Percentiles rank a stretch among this genome's conserved stretches.
Evolutionary conservation across 2,329 filamentous ascomycete species (phyloP).

Genomic region (Pseudogymnoascus verrucosus): DNA sequence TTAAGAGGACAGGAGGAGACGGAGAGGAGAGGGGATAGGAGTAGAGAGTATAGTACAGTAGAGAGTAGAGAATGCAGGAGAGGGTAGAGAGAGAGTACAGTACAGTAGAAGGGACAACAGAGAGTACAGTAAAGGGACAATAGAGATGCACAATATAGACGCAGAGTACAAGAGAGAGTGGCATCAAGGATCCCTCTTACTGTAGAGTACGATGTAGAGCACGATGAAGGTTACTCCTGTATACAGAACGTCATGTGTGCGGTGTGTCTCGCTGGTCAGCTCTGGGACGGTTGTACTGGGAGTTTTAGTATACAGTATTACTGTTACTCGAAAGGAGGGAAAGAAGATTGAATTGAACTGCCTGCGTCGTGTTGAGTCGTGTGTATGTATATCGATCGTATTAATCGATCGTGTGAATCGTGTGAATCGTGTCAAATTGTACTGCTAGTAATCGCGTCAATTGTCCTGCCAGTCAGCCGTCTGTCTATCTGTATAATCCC

Average conservation of each 20-base stretch:
- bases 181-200: background rate
- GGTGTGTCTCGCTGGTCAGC: background rate
- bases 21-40: background rate
- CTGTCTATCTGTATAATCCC: too few species aligned
- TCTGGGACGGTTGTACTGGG: background rate
- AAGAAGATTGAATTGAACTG: background rate
- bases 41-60: too few species aligned
- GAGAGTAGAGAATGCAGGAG: background rate
- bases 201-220: too few species aligned
- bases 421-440: background rate
- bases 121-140: background rate
- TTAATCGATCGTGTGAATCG: too few species aligned
- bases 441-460: too few species aligned
- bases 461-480: too few species aligned
- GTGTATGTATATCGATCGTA: background rate
- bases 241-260: background rate
- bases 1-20: background rate
- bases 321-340: too few species aligned
- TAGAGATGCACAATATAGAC: background rate
- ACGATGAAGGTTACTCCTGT: background rate
- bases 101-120: background rate
- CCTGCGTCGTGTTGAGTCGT: too few species aligned
- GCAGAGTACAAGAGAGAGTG: background rate
- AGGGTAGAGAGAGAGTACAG: too few species aligned
- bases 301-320: too few species aligned